Evolutionary conservation across 371 early-diverging fungal species (phyloP).

Genomic region (Mortierella sp.): DNA sequence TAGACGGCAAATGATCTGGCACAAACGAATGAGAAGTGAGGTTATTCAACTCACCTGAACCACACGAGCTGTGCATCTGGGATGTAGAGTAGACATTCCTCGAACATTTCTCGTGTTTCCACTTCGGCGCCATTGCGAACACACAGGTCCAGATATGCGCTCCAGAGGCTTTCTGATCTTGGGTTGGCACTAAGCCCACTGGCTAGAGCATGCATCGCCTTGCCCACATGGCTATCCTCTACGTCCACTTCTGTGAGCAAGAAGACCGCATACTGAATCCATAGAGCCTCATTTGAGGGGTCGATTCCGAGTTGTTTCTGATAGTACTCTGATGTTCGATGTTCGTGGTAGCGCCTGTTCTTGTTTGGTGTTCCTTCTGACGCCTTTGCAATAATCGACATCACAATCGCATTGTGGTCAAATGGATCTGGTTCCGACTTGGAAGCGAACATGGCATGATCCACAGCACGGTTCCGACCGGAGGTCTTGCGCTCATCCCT

Average conservation of each 20-base stretch:
- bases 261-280: constrained; percentile 35
- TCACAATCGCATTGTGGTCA: constrained; percentile 21
- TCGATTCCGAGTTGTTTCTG: constrained; percentile 8
- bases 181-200: constrained; percentile 15
- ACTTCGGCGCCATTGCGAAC: constrained; percentile 18
- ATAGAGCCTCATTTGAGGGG: constrained; percentile 7
- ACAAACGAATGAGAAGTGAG: too few relatives aligned
- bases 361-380: constrained; percentile 6
- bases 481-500: background rate
- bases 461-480: constrained; percentile 9
- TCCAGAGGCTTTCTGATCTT: constrained; percentile 34
- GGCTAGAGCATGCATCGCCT: constrained; percentile 11
- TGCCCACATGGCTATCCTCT: background rate
- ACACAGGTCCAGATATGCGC: constrained; percentile 31
- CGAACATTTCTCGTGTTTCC: constrained; percentile 31
- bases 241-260: constrained; percentile 4
- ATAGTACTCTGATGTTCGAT: constrained; percentile 13
- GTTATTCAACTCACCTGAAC: constrained; percentile 27
- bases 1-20: too few relatives aligned
- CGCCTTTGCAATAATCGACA: constrained; percentile 15
- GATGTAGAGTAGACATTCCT: constrained; percentile 17
- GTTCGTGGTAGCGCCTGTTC: constrained; percentile 28
- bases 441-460: constrained; percentile 5
- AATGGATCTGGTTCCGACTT: background rate
- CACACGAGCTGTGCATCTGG: constrained; percentile 30